phyloP scores from a whole-genome alignment of 2,329 filamentous ascomycete species.

The Colletotrichum cordylinicola region DNA sequence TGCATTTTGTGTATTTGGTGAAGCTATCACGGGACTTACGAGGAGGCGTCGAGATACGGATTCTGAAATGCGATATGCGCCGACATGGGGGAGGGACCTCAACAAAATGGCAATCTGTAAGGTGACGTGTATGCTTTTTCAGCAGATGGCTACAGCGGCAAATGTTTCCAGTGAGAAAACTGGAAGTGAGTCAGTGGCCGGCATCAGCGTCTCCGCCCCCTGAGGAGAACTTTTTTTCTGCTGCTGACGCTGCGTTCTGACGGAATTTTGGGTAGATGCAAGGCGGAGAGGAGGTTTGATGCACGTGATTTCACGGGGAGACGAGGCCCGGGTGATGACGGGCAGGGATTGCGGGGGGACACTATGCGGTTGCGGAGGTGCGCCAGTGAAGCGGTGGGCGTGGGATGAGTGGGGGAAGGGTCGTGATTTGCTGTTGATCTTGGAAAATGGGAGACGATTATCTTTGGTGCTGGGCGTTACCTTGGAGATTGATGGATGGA shows the following conservation, averaged over 20 bases:
- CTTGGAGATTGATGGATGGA: neutral
- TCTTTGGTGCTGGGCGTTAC: too few relatives aligned
- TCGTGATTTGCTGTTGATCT: neutral
- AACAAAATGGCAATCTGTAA: neutral
- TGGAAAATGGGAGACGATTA: too few relatives aligned
- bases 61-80: neutral
- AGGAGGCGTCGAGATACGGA: neutral
- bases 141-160: neutral
- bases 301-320: neutral
- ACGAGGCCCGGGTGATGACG: neutral
- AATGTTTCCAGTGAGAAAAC: neutral
- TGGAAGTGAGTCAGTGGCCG: neutral
- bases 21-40: neutral
- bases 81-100: accelerated
- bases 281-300: neutral
- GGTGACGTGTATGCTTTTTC: neutral
- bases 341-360: neutral
- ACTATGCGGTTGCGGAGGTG: neutral
- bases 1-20: neutral
- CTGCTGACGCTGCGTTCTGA: neutral
- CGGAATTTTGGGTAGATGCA: neutral
- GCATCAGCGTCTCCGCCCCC: neutral
- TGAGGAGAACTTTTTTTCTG: neutral
- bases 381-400: neutral
- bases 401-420: neutral